These are phyloP conservation scores for Delitschia confertaspora DNA, from an alignment of 495 filamentous ascomycete species.

Conservation along the genomic window DNA sequence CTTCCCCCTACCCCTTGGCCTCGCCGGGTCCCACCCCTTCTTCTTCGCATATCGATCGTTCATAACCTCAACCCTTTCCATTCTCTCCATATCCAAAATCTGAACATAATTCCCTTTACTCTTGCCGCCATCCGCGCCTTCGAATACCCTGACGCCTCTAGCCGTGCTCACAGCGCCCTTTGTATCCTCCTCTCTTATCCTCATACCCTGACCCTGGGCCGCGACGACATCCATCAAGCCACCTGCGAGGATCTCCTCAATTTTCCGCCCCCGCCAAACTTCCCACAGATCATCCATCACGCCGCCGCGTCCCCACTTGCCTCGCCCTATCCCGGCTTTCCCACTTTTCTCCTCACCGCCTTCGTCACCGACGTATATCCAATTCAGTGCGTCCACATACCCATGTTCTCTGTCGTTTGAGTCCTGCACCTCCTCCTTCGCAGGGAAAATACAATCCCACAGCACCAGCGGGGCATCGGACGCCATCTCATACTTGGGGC, in stretches of 20 bases:
- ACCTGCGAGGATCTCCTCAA: conserved; percentile 35
- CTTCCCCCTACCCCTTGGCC: neutral
- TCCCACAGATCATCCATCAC: conserved; percentile 69
- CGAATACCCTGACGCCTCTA: conserved; percentile 11
- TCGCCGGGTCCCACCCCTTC: conserved; percentile 43
- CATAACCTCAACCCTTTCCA: conserved; percentile 57
- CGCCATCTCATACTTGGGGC: conserved; percentile 83
- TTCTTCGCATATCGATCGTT: conserved; percentile 69
- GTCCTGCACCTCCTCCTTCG: conserved; percentile 8
- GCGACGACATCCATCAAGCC: conserved; percentile 15
- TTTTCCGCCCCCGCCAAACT: conserved; percentile 72
- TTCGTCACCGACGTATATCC: conserved; percentile 66
- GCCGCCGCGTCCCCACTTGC: conserved; percentile 55
- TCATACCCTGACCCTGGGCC: neutral
- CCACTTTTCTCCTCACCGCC: conserved; percentile 30
- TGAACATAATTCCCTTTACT: conserved; percentile 49
- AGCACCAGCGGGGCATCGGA: conserved; percentile 80
- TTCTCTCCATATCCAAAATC: conserved; percentile 54
- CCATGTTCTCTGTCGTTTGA: conserved; percentile 39
- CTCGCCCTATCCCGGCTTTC: conserved; percentile 33
- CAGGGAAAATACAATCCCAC: conserved; percentile 89
- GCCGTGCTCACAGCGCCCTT: neutral
- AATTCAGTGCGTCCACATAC: conserved; percentile 56
- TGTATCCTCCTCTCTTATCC: neutral
- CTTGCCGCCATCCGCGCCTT: conserved; percentile 14